These are phyloP conservation scores for Paramecium caudatum DNA, from an alignment of 73 alveolate species.

Conservation along the genomic window DNA sequence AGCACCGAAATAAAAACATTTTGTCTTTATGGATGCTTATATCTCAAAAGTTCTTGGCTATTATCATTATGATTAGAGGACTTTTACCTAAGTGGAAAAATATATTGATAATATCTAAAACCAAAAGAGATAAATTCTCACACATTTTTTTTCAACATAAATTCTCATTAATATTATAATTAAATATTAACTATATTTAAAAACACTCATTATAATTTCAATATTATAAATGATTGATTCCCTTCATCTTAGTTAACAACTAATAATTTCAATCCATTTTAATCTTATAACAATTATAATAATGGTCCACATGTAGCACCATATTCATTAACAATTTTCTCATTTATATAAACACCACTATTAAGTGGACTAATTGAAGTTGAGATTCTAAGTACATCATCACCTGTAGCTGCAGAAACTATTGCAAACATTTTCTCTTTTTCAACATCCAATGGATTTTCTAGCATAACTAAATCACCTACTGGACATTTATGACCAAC, in stretches of 20 bases:
- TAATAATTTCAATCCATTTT: not conserved
- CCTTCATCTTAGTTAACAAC: constrained; percentile 29
- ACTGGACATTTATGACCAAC: constrained; percentile 74
- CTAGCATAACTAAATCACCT: constrained; percentile 70
- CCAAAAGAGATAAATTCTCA: no score
- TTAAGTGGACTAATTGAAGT: constrained; percentile 63
- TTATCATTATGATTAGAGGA: no score
- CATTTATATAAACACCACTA: constrained; percentile 53
- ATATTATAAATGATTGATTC: not conserved
- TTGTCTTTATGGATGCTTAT: no score
- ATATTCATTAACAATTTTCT: constrained; percentile 36
- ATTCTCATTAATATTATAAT: no score
- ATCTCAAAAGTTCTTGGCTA: no score
- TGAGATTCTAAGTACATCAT: constrained; percentile 32
- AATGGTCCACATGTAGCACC: constrained; percentile 67
- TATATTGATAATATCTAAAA: no score
- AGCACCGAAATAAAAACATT: no score
- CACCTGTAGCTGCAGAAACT: constrained; percentile 33
- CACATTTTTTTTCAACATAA: no score
- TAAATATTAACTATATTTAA: no score
- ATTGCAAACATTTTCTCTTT: constrained; percentile 59
- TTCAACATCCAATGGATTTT: constrained; percentile 73
- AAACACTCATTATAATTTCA: not conserved
- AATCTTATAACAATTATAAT: not conserved
- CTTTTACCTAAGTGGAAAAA: no score